Base-by-base conservation (phyloP, 345 rosid species). In the Populus pruinosa region DNA sequence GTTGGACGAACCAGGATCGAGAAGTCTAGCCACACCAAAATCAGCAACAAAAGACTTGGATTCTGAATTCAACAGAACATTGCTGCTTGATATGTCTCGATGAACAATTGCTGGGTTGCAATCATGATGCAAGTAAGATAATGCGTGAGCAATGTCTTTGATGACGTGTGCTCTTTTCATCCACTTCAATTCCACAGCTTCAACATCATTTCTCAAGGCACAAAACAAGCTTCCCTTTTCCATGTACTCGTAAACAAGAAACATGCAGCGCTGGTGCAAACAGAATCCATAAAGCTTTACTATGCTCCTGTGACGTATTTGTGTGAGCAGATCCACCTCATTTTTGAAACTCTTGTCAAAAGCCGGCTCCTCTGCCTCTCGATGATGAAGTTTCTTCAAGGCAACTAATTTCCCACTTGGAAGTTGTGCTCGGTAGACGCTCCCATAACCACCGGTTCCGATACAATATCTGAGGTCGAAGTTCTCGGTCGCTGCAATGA, bases 1-100 rank as follows among this genome's bases (percentile, higher is more conserved):
- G 43, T 67, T 67, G 12, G 71, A 67, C n/a, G 71, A 67, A 38
- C 38, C 49, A 21, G 49, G 71, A 33, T 36, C 71, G 6, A 67
- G 13, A 23, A 38, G 39, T 35, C 71, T 67, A 1, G 49, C 39
- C 38, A 67, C 5, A 0, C 71, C 71, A 67, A 36, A 67, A 44
- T 67, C 71, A 25, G 71, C 38, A 25, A 67, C 23, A 18, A 44
- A 67, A 67, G 71, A 41, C 49, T 3, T 67, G 1, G 6, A 39
- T 5, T n/a, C 33, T 1, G 23, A 69, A 21, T 69, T 69, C 23
- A 69, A 17, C 1, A 69, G 35, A 2, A 69, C 44, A 41, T 69
- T 69, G 29, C 27, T 69, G 55, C 72, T 69, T 5, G 55, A 69
- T 69, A 69, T 69, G 72, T 69, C 33, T 39, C 72, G 72, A 69